Evolutionary conservation across 176 grass and related monocot species (phyloP), one percentile per base, ranked within the genome.

Genomic region (Hsuehochloa calcarea): DNA sequence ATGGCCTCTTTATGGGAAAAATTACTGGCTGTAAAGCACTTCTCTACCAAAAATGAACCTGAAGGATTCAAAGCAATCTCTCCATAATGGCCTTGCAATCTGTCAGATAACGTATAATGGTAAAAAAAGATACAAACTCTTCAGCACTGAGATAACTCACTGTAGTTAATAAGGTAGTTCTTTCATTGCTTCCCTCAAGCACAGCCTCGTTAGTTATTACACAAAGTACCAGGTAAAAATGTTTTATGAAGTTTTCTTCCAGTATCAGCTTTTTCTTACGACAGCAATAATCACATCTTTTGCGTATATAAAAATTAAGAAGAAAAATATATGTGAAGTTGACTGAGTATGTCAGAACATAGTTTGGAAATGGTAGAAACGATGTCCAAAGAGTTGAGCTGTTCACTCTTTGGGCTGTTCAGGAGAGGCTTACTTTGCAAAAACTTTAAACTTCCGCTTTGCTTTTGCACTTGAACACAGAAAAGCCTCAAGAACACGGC

Each of bases 401-500:
- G 52, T 73, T 87, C 17, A 62, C n/a, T n/a, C n/a, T n/a, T 80
- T 70, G 20, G 8, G 62, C 69, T 75, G 52, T 73, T 87, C 17
- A 62, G 44, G 50, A 73, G 41, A 89, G 74, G 62, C 85, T 93
- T 93, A 98, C 96, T 92, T 98, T 73, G 89, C 90, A 87, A 98
- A 82, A 78, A 95, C 90, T 75, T 89, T 98, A 40, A 90, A 90
- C 84, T 95, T 98, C 62, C 92, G 12, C 90, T 95, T 98, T 65
- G 77, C 17, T 61, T 91, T 82, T 37, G 90, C 82, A 90, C 89
- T 91, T 78, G 93, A 98, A 89, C 67, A 80, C 52, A 98, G 91
- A 85, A 98, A 98, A 85, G 91, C 87, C 81, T 98, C 96, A 87
- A 98, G 83, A 79, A 94, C 93, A 92, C 70, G 93, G 39, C 80